Evolutionary conservation across 345 rosid species (phyloP).

Genomic region (Toxicodendron radicans): DNA sequence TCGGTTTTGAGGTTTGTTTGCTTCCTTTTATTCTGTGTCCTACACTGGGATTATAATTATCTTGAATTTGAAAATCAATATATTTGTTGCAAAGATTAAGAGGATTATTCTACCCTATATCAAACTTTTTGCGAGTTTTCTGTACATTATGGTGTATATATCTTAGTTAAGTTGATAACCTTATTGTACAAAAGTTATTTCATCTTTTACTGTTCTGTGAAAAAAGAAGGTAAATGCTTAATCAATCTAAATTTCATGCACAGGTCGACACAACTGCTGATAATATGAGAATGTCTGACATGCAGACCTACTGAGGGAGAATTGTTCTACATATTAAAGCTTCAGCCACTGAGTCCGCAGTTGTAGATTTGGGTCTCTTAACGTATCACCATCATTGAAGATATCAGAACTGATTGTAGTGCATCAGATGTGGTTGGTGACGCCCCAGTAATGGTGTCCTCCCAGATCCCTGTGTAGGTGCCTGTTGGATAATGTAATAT

Average conservation of each 20-base stretch:
- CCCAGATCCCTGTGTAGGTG: background rate
- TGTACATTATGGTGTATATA: background rate
- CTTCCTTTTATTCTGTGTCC: background rate
- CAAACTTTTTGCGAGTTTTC: background rate
- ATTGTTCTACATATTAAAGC: background rate
- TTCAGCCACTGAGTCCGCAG: background rate
- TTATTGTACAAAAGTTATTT: background rate
- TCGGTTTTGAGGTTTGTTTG: conserved; percentile 5
- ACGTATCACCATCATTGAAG: background rate
- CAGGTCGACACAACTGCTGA: no score
- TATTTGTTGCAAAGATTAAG: background rate
- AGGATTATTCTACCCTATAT: background rate
- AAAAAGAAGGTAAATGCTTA: background rate
- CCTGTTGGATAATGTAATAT: background rate
- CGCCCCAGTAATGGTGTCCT: background rate
- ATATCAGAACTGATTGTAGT: background rate
- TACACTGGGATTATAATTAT: background rate
- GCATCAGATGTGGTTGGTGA: background rate
- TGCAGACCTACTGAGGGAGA: no score
- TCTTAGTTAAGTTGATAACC: background rate
- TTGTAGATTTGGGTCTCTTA: background rate
- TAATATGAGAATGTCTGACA: no score
- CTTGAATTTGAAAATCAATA: background rate
- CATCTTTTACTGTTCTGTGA: background rate
- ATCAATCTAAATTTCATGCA: no score